Base-by-base conservation (phyloP, 805 yeast genomes). In the Naumovozyma baii region DNA sequence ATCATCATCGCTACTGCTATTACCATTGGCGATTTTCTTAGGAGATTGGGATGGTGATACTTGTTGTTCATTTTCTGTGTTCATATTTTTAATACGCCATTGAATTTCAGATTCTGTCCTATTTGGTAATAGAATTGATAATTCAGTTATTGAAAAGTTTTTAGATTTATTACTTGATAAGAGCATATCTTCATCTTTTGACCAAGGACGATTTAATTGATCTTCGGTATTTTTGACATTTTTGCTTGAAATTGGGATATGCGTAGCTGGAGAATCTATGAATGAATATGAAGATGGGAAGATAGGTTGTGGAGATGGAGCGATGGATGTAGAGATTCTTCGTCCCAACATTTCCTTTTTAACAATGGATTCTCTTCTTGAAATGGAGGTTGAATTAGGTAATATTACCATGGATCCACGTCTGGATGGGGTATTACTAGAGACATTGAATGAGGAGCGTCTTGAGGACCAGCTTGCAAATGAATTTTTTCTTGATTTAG, bases 81-180 rank as follows among this genome's bases (percentile, higher is more conserved):
- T 9, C 15, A 29, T 29, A 9, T 8, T 29, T 36, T 68, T 73
- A 17, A 82, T 73, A 44, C 92, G 68, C 30, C 71, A 60, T 67
- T 74, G 69, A 33, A 86, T 86, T 49, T 84, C 92, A n/a, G 68
- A 68, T 54, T 82, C 87, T 0, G 92, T 69, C 46, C 85, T 73
- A 41, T 71, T 72, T 13, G 92, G 90, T 33, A 86, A 64, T 38
- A 86, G 61, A 26, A 85, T 78, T 13, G 81, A 71, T 30, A 86
- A 64, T 60, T 86, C 95, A 14, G 80, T 81, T 51, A 81, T 69
- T 26, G 81, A 72, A 31, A 86, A 62, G 40, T 80, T 80, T 47
- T 77, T 64, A 8, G 74, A 61, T 38, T 82, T 66, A 43, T 73
- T 67, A 35, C 71, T 70, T 33, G 75, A 50, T 30, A 85, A 57